Base-by-base conservation (phyloP, 805 yeast species). In the Dipodascus albidus region DNA sequence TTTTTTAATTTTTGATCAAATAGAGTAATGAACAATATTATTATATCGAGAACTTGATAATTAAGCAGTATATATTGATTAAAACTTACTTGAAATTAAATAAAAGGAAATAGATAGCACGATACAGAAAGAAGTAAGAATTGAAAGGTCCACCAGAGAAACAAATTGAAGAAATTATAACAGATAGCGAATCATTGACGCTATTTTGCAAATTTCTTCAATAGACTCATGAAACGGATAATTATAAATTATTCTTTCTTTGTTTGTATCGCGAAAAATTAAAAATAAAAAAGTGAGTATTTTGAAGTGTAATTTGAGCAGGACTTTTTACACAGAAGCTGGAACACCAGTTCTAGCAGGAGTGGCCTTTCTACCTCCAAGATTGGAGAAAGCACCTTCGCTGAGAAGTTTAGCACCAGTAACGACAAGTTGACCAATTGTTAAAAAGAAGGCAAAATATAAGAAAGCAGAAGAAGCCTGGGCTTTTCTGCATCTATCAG, bases 401-500 rank as follows among this genome's bases (percentile, higher is more conserved):
- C 80, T 68, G 69, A 85, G 69, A 52, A 80, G 74, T 57, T 77
- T 69, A 48, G 74, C 42, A 51, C 69, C 60, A 54, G 83, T 76
- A 68, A 81, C 67, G 58, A 71, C 71, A 57, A 79, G 64, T 59
- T 89, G 79, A 63, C 77, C 85, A 59, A 87, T 70, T 69, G 87
- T 85, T 68, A 83, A 71, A 67, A 82, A 80, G 77, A 85, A 82
- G 54, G 93, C 78, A 71, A 93, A 83, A 84, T 81, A 93, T 66
- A 87, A 72, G 74, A 90, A 89, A 68, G 87, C 77, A 64, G 81
- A 78, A 74, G 83, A 78, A 50, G 96, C 83, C 78, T 93, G 98
- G 54, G 95, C 89, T 75, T 87, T 83, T 78, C 97, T 87, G 76
- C 99, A 93, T 77, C 98, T 82, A 65, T 81, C 86, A 21, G 74